A percentile compares a stretch with the other conserved stretches of the same genome.
Evolutionary conservation across 2,329 filamentous ascomycete species (phyloP).

Genomic region (Aspergillus tanneri): DNA sequence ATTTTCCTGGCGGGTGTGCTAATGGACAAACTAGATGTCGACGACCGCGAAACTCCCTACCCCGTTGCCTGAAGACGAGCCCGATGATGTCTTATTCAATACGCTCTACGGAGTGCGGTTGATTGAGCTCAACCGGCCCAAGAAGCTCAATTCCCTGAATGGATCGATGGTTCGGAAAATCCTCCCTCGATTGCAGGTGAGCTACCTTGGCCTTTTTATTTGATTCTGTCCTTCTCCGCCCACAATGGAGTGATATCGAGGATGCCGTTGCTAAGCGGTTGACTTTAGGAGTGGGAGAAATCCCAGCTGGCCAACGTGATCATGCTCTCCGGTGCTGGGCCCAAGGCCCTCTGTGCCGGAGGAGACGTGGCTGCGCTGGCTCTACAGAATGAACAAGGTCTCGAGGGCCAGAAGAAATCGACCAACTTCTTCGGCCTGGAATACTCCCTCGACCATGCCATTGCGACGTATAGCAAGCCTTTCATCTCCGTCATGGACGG

Average conservation of each 20-base stretch:
- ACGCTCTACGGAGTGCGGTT: slow-evolving; percentile 85
- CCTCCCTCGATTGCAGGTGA: slow-evolving; percentile 69
- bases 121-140: slow-evolving; percentile 89
- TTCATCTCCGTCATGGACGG: slow-evolving; percentile 97
- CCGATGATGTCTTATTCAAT: slow-evolving; percentile 90
- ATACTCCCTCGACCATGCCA: slow-evolving; percentile 94
- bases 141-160: slow-evolving; percentile 89
- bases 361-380: slow-evolving; percentile 85
- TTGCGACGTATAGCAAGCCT: slow-evolving; percentile 89
- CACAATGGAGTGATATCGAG: background rate
- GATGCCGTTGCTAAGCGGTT: slow-evolving; percentile 17
- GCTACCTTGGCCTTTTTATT: background rate
- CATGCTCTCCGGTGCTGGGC: slow-evolving; percentile 85
- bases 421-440: slow-evolving; percentile 87
- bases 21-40: slow-evolving; percentile 42
- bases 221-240: background rate
- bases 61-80: slow-evolving; percentile 67
- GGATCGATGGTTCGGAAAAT: slow-evolving; percentile 96
- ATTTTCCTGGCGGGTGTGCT: background rate
- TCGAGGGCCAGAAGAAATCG: slow-evolving; percentile 70
- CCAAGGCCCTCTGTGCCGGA: slow-evolving; percentile 85
- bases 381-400: slow-evolving; percentile 64
- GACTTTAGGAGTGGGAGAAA: slow-evolving; percentile 76
- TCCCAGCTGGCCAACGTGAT: slow-evolving; percentile 91
- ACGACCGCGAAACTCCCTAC: slow-evolving; percentile 42